Evolutionary conservation across 148 eudicot genomes (phyloP).

Genomic region (Nepenthes gracilis): DNA sequence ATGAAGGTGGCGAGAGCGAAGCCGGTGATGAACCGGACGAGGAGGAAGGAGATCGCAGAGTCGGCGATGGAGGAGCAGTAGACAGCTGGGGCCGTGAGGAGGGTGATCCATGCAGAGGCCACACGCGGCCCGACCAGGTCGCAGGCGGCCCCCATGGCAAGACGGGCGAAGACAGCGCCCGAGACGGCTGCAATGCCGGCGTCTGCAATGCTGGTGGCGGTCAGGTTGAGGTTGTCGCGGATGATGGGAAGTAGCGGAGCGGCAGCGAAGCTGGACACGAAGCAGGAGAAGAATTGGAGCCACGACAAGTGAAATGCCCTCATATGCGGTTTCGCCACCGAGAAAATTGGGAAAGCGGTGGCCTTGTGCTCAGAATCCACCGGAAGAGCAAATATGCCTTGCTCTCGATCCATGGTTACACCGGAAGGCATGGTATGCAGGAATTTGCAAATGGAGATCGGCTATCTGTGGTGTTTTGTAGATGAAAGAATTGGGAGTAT

Average conservation of each 20-base stretch:
- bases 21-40: constrained; percentile 34
- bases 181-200: constrained; percentile 37
- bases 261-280: constrained; percentile 31
- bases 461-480: too few relatives aligned
- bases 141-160: constrained; percentile 31
- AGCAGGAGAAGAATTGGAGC: constrained; percentile 27
- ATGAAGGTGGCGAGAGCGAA: constrained; percentile 34
- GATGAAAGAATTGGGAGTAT: too few relatives aligned
- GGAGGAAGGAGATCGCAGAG: constrained; percentile 14
- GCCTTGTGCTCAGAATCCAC: constrained; percentile 41
- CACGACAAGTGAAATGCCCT: constrained; percentile 29
- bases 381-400: constrained; percentile 11
- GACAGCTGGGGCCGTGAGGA: constrained; percentile 33
- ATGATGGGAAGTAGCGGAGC: constrained; percentile 38
- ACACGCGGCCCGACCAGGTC: constrained; percentile 35
- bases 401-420: too few relatives aligned
- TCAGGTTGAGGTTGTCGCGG: constrained; percentile 33
- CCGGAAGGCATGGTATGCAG: too few relatives aligned
- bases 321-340: constrained; percentile 34
- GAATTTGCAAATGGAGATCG: too few relatives aligned
- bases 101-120: constrained; percentile 20
- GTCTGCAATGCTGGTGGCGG: constrained; percentile 21
- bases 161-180: constrained; percentile 31
- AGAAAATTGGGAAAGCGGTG: constrained; percentile 20
- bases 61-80: constrained; percentile 18